A percentile compares a stretch with the other conserved stretches of the same genome.
Evolutionary conservation across 495 filamentous ascomycete genomes (phyloP).

Genomic region (Aspergillus nidulans): DNA sequence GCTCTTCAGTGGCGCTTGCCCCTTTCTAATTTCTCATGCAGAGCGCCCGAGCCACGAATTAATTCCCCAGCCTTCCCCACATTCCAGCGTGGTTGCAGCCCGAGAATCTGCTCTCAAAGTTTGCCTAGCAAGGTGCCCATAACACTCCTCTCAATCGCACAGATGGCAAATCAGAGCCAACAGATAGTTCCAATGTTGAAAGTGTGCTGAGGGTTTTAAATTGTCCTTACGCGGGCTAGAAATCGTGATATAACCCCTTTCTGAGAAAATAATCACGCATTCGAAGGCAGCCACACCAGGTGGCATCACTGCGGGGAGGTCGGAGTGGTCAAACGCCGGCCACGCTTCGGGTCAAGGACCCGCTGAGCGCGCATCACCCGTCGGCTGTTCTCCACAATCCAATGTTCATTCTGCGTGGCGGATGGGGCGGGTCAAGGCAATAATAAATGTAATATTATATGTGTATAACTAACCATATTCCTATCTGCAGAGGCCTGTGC

Average conservation of each 20-base stretch:
- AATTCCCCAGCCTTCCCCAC: slow-evolving; percentile 7
- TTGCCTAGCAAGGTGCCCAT: no score
- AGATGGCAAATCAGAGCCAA: no score
- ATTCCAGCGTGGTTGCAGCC: slow-evolving; percentile 13
- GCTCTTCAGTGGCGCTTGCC: neutral
- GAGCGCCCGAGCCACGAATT: slow-evolving; percentile 34
- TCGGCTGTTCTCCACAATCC: slow-evolving; percentile 13
- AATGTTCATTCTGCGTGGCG: slow-evolving; percentile 2
- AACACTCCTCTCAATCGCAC: no score
- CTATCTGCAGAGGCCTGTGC: slow-evolving; percentile 1
- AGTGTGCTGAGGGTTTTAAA: no score
- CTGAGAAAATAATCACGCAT: neutral
- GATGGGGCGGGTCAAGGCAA: slow-evolving; percentile 11
- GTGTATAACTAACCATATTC: neutral
- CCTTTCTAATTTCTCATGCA: slow-evolving; percentile 1
- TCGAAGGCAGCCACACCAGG: neutral
- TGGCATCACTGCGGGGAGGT: neutral
- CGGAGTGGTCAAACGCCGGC: neutral
- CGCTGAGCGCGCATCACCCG: slow-evolving; percentile 18
- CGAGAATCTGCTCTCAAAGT: no score
- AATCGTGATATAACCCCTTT: no score
- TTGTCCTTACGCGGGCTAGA: no score
- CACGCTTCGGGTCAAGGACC: slow-evolving; percentile 14
- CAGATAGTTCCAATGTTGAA: no score
- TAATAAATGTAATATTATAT: slow-evolving; percentile 7